Evolutionary conservation across 2,329 filamentous ascomycete genomes (phyloP), one percentile per base, ranked within the genome.

Genomic region (Cercospora brassicicola): DNA sequence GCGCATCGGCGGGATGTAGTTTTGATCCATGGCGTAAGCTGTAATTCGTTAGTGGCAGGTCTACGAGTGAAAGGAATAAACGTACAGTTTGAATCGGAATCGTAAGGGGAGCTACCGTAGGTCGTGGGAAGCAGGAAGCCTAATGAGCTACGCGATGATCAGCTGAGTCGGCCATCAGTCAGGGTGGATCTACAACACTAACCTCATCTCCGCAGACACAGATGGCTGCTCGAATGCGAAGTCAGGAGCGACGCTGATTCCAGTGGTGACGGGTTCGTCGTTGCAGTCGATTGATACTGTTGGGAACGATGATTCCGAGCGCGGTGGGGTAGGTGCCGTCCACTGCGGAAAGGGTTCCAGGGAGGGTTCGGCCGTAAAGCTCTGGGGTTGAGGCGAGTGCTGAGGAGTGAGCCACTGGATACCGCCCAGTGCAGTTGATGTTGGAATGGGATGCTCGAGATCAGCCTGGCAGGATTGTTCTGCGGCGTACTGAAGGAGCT

Each of bases 111-210:
- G 65, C 71, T 67, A 57, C 76, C 76, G 72, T 79, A 79, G 48
- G 78, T 76, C 48, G 76, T 76, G 67, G 77, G 77, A 59, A 78
- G 76, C 26, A 79, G 73, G 69, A 76, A 77, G 30, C 76, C 76
- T 62, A 79, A 70, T 42, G 77, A 79, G 68, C 77, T 79, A 65
- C 59, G 39, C 30, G 18, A 15, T 63, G 48, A 63, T 76, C 60
- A 76, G 73, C 68, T 57, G 36, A 62, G 36, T 61, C 60, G 63
- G 33, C 26, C 36, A 66, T 56, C 48, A 48, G 30, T 67, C 53
- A 57, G 26, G 26, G 33, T 11, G 53, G 31, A 48, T 67, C 53
- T 59, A 28, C 31, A 62, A 30, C 39, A 67, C 75, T 67, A 69
- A 79, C 77, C 77, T 78, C 77, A 79, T 79, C 62, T 78, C 76